phyloP scores from a whole-genome alignment of 1,139 yeast genomes.

The Hansenula sp. region DNA sequence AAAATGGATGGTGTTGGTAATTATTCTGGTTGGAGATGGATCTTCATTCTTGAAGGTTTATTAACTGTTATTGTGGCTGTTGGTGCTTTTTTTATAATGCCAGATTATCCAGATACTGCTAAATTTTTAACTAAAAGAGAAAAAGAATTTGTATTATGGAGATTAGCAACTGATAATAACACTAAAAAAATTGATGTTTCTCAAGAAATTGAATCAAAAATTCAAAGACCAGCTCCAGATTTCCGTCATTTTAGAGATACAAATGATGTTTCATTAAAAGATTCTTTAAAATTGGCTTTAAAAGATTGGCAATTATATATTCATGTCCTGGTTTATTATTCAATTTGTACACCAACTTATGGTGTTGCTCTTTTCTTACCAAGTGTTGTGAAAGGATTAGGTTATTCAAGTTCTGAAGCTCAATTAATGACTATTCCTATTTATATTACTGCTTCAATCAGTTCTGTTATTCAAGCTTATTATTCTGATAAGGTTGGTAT shows the following conservation, averaged over 20 bases:
- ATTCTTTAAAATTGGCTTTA: background rate
- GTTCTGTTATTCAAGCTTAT: slow-evolving; percentile 27
- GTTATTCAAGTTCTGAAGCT: slow-evolving; percentile 26
- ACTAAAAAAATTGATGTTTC: background rate
- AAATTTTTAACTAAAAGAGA: slow-evolving; percentile 45
- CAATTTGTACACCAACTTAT: slow-evolving; percentile 10
- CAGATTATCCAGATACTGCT: slow-evolving; percentile 45
- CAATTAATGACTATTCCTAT: slow-evolving; percentile 34
- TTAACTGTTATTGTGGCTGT: slow-evolving; percentile 46
- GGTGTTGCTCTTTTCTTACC: slow-evolving; percentile 21
- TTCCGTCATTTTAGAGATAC: background rate
- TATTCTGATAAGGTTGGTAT: slow-evolving; percentile 27
- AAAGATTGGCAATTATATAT: slow-evolving; percentile 13
- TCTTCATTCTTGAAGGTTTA: slow-evolving; percentile 53
- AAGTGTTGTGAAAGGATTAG: slow-evolving; percentile 27
- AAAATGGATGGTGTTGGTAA: slow-evolving; percentile 33
- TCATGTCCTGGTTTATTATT: slow-evolving; percentile 10
- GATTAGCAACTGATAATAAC: slow-evolving; percentile 32
- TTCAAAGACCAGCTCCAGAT: background rate
- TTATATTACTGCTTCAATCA: slow-evolving; percentile 29
- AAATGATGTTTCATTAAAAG: background rate
- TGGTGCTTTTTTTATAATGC: slow-evolving; percentile 42
- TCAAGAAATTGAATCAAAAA: background rate
- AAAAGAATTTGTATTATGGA: slow-evolving; percentile 38
- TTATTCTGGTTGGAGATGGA: slow-evolving; percentile 52